Evolutionary conservation across 345 rosid genomes (phyloP).

Genomic region (Brassica carinata): DNA sequence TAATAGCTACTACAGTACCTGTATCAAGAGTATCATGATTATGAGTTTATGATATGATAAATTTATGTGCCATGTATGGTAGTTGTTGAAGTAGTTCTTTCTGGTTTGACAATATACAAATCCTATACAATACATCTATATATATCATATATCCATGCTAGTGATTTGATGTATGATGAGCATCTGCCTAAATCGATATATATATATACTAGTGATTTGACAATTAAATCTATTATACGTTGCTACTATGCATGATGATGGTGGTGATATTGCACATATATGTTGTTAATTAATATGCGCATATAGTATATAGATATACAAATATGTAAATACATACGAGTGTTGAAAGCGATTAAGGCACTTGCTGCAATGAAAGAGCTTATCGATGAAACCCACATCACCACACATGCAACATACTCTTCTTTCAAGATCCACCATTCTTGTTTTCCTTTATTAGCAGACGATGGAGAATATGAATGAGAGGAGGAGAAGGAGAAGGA

Average conservation of each 20-base stretch:
- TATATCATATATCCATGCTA: constrained; percentile 19
- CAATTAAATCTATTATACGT: background rate
- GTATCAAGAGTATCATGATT: constrained; percentile 18
- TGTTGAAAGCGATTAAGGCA: constrained; percentile 90
- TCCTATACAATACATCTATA: background rate
- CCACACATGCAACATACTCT: constrained; percentile 97
- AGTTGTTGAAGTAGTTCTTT: constrained; percentile 26
- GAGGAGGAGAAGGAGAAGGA: constrained; percentile 19
- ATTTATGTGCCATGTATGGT: constrained; percentile 9
- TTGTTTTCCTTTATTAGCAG: constrained; percentile 9
- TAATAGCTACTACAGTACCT: constrained; percentile 95
- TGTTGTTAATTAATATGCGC: background rate
- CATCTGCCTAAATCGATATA: constrained; percentile 1
- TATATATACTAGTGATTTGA: background rate
- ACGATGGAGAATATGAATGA: constrained; percentile 26
- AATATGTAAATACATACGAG: constrained; percentile 56
- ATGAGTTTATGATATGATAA: constrained; percentile 12
- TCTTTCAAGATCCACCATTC: constrained; percentile 79
- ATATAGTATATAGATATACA: background rate
- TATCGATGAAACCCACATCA: constrained; percentile 93
- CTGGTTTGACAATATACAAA: constrained; percentile 20
- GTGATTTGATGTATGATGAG: constrained; percentile 31
- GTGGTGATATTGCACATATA: constrained; percentile 3
- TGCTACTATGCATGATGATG: constrained; percentile 19
- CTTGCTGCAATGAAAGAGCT: constrained; percentile 92